phyloP scores from a whole-genome alignment of 345 rosid genomes.

The Eucalyptus leucophloia region DNA sequence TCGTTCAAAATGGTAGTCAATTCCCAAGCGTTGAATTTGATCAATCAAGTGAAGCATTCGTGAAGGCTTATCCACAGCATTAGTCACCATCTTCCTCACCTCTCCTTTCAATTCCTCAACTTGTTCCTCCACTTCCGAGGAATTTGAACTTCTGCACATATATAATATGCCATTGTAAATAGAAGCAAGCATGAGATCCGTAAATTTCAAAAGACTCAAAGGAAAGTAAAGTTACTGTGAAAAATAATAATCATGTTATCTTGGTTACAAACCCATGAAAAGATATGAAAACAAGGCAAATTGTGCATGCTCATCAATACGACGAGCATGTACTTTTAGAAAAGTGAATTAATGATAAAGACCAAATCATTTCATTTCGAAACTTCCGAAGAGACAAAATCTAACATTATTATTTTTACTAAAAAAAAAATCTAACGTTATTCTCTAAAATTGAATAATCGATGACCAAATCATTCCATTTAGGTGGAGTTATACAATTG shows the following conservation, averaged over 20 bases:
- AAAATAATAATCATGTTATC: not conserved
- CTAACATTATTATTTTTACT: no score
- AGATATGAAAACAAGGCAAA: not conserved
- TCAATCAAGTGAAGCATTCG: slow-evolving; percentile 6
- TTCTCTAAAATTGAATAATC: not conserved
- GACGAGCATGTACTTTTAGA: not conserved
- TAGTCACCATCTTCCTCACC: not conserved
- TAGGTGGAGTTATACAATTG: not conserved
- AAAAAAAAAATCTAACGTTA: not conserved
- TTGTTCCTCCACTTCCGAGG: not conserved
- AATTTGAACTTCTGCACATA: not conserved
- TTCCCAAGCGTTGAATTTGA: slow-evolving; percentile 16
- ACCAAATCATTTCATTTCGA: not conserved
- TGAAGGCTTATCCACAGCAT: not conserved
- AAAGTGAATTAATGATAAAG: not conserved
- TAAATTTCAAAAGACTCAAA: not conserved
- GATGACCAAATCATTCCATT: not conserved
- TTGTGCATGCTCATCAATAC: not conserved
- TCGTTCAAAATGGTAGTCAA: slow-evolving; percentile 26
- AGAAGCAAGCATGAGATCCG: not conserved
- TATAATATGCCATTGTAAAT: not conserved
- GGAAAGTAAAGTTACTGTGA: not conserved
- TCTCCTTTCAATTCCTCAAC: not conserved
- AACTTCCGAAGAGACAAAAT: not conserved
- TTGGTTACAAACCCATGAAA: not conserved